A percentile compares a stretch with the other conserved stretches of the same genome.
Conservation (phyloP, 148 eudicot genomes). For the Cornus suecica region DNA sequence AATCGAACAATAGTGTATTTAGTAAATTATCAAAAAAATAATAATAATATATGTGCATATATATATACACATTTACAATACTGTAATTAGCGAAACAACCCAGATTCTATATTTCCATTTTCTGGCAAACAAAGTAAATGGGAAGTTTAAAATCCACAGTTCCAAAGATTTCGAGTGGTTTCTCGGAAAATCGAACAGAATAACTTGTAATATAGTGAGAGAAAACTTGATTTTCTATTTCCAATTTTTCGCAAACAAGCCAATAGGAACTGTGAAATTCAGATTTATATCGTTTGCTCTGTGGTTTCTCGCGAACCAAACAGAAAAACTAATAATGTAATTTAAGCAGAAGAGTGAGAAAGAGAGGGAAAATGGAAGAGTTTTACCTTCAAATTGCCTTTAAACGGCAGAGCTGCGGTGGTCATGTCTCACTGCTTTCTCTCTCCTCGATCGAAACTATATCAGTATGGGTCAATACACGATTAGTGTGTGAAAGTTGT, state of each 20-base stretch:
- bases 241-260: background rate
- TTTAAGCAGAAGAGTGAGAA: background rate
- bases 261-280: background rate
- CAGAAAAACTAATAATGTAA: background rate
- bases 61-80: too few species aligned
- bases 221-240: background rate
- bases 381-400: constrained; percentile 57
- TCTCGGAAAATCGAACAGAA: too few species aligned
- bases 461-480: too few species aligned
- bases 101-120: too few species aligned
- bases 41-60: too few species aligned
- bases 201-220: too few species aligned
- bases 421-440: constrained; percentile 26
- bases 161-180: too few species aligned
- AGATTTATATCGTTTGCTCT: background rate
- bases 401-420: constrained; percentile 39
- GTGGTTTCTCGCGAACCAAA: constrained; percentile 3
- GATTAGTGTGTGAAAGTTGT: too few species aligned
- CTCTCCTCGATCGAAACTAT: background rate
- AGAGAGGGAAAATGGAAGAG: background rate
- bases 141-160: too few species aligned
- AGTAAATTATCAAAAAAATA: too few species aligned
- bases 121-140: too few species aligned
- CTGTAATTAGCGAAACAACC: too few species aligned
- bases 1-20: background rate